Percentiles rank a stretch among this genome's conserved stretches.
phyloP scores from a whole-genome alignment of 2,329 filamentous ascomycete species.

The Penicillium olsonii region DNA sequence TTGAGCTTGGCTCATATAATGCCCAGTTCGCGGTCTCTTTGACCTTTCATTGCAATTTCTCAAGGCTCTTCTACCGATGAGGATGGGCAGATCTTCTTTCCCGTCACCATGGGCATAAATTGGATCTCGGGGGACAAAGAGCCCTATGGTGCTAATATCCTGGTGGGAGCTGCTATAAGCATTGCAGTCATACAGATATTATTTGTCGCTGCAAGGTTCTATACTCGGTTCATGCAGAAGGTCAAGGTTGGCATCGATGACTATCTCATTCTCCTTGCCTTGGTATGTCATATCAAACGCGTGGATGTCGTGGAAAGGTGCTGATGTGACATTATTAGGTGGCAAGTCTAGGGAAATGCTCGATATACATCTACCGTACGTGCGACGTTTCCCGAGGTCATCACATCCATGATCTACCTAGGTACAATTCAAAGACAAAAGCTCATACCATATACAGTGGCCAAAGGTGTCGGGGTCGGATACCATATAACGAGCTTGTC shows the following conservation, averaged over 20 bases:
- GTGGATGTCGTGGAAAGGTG: no score
- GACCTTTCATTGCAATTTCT: neutral
- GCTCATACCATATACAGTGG: neutral
- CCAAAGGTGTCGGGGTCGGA: neutral
- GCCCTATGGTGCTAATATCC: conserved; percentile 12
- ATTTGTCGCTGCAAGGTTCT: conserved; percentile 23
- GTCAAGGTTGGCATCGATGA: conserved; percentile 21
- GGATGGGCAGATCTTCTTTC: neutral
- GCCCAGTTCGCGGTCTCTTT: neutral
- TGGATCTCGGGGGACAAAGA: neutral
- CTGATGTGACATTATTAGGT: neutral
- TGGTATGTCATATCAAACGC: conserved; percentile 19
- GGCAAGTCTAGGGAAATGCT: neutral
- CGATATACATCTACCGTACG: neutral
- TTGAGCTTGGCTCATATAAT: neutral
- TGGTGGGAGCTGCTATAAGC: conserved; percentile 20
- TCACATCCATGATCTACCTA: no score
- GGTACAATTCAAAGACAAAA: neutral
- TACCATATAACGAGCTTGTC: neutral
- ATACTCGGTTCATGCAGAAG: conserved; percentile 23
- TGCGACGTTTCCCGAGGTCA: neutral
- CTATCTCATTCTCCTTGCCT: conserved; percentile 25
- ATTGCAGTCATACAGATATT: conserved; percentile 23
- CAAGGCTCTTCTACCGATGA: neutral
- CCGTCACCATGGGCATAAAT: conserved; percentile 1